Evolutionary conservation across 192 early-diverging fungal genomes (phyloP).

Genomic region (Mortierella antarctica): DNA sequence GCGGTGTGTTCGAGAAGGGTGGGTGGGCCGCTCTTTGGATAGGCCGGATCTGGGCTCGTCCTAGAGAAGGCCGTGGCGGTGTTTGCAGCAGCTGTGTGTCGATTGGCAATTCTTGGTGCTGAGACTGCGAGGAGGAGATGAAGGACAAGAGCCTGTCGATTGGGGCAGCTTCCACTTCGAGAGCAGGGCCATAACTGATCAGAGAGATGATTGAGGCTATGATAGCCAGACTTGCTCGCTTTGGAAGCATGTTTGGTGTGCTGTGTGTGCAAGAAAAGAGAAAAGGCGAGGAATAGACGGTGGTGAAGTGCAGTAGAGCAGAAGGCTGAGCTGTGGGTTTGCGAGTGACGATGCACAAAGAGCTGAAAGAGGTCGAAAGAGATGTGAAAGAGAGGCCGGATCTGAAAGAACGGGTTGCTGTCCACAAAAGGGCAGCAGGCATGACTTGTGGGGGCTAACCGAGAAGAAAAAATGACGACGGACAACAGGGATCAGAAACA

Average conservation of each 20-base stretch:
- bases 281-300: no score
- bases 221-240: conserved; percentile 13
- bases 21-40: conserved; percentile 1
- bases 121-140: neutral
- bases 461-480: neutral
- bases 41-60: conserved; percentile 6
- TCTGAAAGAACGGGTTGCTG: neutral
- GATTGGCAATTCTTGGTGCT: neutral
- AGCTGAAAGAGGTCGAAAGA: neutral
- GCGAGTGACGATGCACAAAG: neutral
- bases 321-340: neutral
- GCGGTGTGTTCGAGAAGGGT: neutral
- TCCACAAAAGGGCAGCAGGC: neutral
- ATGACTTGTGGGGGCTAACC: no score
- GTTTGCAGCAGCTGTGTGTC: neutral
- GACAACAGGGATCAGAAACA: neutral
- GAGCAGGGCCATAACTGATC: neutral
- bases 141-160: conserved; percentile 20
- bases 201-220: neutral
- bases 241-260: conserved; percentile 9
- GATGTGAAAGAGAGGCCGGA: neutral
- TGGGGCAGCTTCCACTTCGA: conserved; percentile 14
- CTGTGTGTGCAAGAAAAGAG: neutral
- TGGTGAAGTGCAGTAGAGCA: conserved; percentile 3
- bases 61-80: neutral